phyloP scores from a whole-genome alignment of 345 rosid species.

The Melaleuca alternifolia region DNA sequence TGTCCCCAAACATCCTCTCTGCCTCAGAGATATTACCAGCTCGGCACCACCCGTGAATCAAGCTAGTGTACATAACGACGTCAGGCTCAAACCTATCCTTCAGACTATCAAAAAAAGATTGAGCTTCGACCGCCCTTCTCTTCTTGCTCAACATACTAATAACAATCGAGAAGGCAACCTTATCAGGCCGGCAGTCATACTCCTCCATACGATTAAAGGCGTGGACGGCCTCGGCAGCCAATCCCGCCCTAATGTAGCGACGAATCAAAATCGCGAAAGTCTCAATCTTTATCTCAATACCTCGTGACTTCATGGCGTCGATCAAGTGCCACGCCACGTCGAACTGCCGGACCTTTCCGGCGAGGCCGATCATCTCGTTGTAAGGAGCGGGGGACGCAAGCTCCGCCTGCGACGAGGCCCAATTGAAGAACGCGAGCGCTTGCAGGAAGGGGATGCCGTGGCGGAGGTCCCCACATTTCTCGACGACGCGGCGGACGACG shows the following conservation, averaged over 20 bases:
- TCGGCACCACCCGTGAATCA: constrained; percentile 85
- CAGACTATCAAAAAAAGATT: constrained; percentile 56
- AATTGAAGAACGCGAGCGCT: constrained; percentile 73
- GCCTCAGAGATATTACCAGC: constrained; percentile 62
- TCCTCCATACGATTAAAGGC: constrained; percentile 94
- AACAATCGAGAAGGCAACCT: constrained; percentile 60
- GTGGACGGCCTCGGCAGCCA: constrained; percentile 84
- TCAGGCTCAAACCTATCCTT: constrained; percentile 62
- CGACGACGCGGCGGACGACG: constrained; percentile 43
- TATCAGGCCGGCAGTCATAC: constrained; percentile 66
- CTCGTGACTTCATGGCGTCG: constrained; percentile 57
- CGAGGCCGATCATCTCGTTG: constrained; percentile 76
- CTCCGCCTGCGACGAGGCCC: constrained; percentile 41
- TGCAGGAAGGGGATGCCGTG: constrained; percentile 75
- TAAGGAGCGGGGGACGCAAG: constrained; percentile 44
- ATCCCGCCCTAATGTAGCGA: constrained; percentile 81
- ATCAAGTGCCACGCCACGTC: constrained; percentile 71
- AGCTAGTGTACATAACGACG: constrained; percentile 63
- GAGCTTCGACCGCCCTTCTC: constrained; percentile 75
- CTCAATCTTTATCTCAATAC: constrained; percentile 34
- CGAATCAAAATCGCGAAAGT: constrained; percentile 68
- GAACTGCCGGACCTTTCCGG: constrained; percentile 75
- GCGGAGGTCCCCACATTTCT: constrained; percentile 55
- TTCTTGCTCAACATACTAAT: constrained; percentile 58
- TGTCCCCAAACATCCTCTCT: constrained; percentile 66